These are phyloP conservation scores for Smallanthus sonchifolius DNA, from an alignment of 129 eudicot genomes.

Conservation along the genomic window DNA sequence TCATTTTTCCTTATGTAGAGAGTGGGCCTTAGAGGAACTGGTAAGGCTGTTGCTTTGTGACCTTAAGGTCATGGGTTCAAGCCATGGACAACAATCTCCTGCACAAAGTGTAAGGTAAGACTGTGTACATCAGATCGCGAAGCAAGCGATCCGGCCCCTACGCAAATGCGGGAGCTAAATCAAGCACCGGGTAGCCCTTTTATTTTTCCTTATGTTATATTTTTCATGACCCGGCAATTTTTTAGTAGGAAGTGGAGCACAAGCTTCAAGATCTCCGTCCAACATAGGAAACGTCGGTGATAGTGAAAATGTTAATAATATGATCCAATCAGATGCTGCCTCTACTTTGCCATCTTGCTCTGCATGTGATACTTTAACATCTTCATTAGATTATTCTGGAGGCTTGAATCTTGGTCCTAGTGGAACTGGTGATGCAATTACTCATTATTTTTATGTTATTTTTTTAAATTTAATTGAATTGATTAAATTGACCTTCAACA, in stretches of 20 bases:
- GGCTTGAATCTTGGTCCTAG: constrained; percentile 59
- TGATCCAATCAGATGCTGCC: constrained; percentile 28
- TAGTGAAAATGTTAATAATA: constrained; percentile 33
- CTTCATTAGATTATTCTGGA: constrained; percentile 34
- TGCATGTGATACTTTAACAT: constrained; percentile 23
- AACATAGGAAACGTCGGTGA: constrained; percentile 29
- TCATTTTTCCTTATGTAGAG: too few species aligned
- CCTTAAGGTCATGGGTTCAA: too few species aligned
- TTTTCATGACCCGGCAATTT: constrained; percentile 1
- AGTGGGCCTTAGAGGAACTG: too few species aligned
- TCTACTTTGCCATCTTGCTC: constrained; percentile 25
- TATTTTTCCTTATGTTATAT: background rate
- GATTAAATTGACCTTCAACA: background rate
- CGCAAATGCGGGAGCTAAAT: too few species aligned
- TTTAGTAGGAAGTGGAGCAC: constrained; percentile 44
- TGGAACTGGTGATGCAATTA: constrained; percentile 59
- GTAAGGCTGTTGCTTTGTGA: too few species aligned
- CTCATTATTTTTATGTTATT: background rate
- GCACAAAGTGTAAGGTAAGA: too few species aligned
- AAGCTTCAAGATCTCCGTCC: constrained; percentile 34
- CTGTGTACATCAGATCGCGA: too few species aligned
- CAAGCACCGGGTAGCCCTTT: background rate
- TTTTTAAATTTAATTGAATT: background rate
- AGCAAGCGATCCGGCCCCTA: too few species aligned
- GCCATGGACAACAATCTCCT: too few species aligned